Base-by-base conservation (phyloP, 2,329 filamentous ascomycete genomes). In the Alternaria sp. region DNA sequence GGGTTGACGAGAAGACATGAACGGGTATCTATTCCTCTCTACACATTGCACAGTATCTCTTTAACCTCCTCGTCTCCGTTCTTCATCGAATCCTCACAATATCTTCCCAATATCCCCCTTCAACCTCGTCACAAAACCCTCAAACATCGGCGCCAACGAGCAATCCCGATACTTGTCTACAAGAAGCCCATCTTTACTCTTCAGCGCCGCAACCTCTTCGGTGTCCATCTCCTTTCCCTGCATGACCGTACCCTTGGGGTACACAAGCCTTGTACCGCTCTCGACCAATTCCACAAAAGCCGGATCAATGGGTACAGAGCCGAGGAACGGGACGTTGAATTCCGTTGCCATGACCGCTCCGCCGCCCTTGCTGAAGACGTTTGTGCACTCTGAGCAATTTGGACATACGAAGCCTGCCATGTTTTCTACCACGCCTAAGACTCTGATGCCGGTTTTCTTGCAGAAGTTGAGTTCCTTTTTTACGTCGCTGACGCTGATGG, bases 381-480 rank as follows among this genome's bases (percentile, higher is more conserved):
- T 92, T 51, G 92, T 97, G 78, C 94, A 96, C 76, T 97, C 93
- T 50, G 84, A 84, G 72, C 86, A 88, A 60, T 86, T 88, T 13
- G 86, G 86, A 72, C 91, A 95, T n/a, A 95, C 90, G 69, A 91
- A 96, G 2, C 92, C 92, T 66, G 89, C 90, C 95, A 99, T 98
- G 76, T 99, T 99, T 80, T 99, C 95, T 44, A 99, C 86, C 1
- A 99, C 93, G 0, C 95, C 95, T 10, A 98, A 82, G 34, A 96
- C 87, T 2, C 84, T 83, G 48, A 97, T 88, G 29, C 86, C 85
- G 1, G 91, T 94, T 80, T 97, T 97, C 51, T 83, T 82, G 79
- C 93, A 97, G 74, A 97, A 97, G 76, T 97, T 97, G 63, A 97
- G 85, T 78, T 97, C 93, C 75, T 97, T 97, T 72, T 92, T 89